phyloP scores from a whole-genome alignment of 2,329 filamentous ascomycete genomes.

The Ceratocystiopsis brevicomis region DNA sequence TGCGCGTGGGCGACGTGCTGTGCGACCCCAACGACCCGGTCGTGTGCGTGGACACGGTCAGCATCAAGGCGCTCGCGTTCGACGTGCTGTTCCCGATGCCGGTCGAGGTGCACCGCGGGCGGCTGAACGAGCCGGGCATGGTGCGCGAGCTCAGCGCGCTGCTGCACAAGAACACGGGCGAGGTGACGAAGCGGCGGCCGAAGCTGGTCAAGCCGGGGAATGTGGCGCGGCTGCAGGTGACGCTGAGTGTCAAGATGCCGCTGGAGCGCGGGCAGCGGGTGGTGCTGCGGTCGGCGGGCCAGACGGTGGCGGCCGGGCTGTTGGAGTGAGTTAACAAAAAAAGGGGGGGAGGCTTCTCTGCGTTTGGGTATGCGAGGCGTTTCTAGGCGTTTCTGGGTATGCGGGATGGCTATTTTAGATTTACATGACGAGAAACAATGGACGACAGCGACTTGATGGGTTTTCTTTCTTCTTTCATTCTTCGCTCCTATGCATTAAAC shows the following conservation, averaged over 20 bases:
- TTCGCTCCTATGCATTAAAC: too few species aligned
- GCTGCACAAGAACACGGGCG: slow-evolving; percentile 61
- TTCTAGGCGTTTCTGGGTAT: too few species aligned
- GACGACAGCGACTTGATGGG: too few species aligned
- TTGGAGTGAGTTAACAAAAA: slow-evolving; percentile 31
- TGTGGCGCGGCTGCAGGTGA: slow-evolving; percentile 60
- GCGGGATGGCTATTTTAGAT: too few species aligned
- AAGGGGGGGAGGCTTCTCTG: too few species aligned
- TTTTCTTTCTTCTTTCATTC: too few species aligned
- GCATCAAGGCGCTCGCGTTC: slow-evolving; percentile 71
- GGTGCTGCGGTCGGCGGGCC: slow-evolving; percentile 60
- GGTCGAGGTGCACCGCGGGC: slow-evolving; percentile 73
- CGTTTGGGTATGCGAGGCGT: too few species aligned
- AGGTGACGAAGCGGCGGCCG: slow-evolving; percentile 64
- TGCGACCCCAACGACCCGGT: slow-evolving; percentile 53
- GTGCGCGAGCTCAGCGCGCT: slow-evolving; percentile 54
- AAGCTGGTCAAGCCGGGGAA: slow-evolving; percentile 63
- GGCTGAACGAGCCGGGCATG: slow-evolving; percentile 58
- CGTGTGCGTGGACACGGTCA: slow-evolving; percentile 52
- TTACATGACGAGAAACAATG: too few species aligned
- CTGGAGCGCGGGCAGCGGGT: slow-evolving; percentile 65
- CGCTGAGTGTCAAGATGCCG: slow-evolving; percentile 54
- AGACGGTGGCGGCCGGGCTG: slow-evolving; percentile 74
- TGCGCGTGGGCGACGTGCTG: slow-evolving; percentile 72
- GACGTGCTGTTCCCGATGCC: slow-evolving; percentile 77